Base-by-base conservation (phyloP, 1,284 basidiomycete genomes). In the Rhodotorula sp. region DNA sequence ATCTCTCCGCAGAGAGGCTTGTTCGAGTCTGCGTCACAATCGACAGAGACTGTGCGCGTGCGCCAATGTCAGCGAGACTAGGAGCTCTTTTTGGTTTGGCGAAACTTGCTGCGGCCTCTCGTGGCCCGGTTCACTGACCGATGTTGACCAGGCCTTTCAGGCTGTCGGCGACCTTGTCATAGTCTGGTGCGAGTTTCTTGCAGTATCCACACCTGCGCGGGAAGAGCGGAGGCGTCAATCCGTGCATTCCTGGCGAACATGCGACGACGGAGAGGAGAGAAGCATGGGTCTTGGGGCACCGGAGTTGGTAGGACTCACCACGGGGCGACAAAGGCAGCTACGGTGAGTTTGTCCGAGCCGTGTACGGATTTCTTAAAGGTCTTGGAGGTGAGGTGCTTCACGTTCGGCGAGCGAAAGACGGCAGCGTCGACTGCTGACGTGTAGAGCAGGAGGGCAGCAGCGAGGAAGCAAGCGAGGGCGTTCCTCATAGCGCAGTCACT, bases 81-180 rank as follows among this genome's bases (percentile, higher is more conserved):
- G 28, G 28, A 28, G 28, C 8, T 43, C 38, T 43, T 14, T 12
- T 43, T 12, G 8, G 31, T 21, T 3, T 19, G 26, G 23, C 18
- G 43, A 38, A 31, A 34, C 28, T 10, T 6, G 61, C 52, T 15
- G 38, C 38, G 38, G 38, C 38, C 38, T 12, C 38, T 1, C 8
- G 19, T 38, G 12, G 10, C 16, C 10, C 18, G n/a, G 63, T 75
- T 5, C 50, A 55, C 68, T 8, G 66, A 67, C 80, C 81, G 61
- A 83, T 73, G 71, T 82, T 80, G 58, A 83, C 80, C 21, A 83
- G 75, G 28, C 81, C 82, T 64, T 81, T 79, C 60, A 83, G 77
- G 61, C 79, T 80, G 28, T 77, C 72, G 1, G 81, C 81, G 0
- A 80, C 81, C 60, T 78, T 80, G 56, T 79, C 73, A 67, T 77